Evolutionary conservation across 257 asterid genomes (phyloP), one percentile per base, ranked within the genome.

Genomic region (Fraxinus excelsior): DNA sequence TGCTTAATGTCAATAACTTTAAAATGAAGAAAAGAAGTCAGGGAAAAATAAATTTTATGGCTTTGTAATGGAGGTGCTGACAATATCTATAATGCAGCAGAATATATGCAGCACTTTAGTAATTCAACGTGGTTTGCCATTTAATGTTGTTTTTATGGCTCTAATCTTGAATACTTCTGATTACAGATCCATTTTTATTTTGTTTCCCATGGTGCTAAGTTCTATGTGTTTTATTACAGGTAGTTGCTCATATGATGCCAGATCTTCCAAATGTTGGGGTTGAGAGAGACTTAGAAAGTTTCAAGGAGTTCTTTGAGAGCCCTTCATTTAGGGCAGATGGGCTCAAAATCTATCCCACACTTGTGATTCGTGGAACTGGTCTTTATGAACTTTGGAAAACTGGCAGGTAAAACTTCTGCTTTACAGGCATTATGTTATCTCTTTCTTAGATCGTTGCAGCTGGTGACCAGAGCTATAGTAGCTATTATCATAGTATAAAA

Each of bases 241-340:
- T 96, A 53, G 99, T 96, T 78, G 98, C 99, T 85, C 98, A 93
- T 86, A 96, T 96, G 99, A 96, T 93, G 99, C 99, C 99, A 67
- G 99, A 93, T 88, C 97, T 96, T 81, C 99, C 99, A 78, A 94
- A 96, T 80, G 99, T 96, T 80, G 99, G 99, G 74, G 90, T 93
- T 70, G 99, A 96, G 79, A 90, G 99, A 80, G 99, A 96, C 86
- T 37, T 96, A 88, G 99, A 96, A 88, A 96, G 99, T 83, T 96
- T 96, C 70, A 91, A 93, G 87, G 99, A 96, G 79, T 96, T 96
- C 84, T 96, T 96, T 78, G 99, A 91, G 83, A 96, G 97, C 80
- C 99, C 99, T 71, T 77, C 84, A 74, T 96, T 96, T 81, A 91
- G 98, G 76, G 96, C 97, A 49, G 98, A 96, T 62, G 99, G 99